Base-by-base conservation (phyloP, 768 basidiomycete genomes). In the Phylloporus rhodoxanthus region DNA sequence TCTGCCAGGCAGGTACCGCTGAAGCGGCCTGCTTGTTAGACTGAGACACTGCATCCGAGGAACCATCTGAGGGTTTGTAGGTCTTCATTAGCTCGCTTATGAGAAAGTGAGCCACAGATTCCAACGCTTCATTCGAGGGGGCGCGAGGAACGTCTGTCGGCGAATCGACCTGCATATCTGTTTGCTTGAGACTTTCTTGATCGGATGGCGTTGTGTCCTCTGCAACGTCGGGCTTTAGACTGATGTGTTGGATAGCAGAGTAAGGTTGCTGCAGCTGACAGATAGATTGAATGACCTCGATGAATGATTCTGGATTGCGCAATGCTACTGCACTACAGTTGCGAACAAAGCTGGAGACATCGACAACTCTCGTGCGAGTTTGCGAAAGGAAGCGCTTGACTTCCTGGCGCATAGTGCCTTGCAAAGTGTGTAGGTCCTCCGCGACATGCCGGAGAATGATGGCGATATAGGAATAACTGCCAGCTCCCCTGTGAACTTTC, bases 371-470 rank as follows among this genome's bases (percentile, higher is more conserved):
- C 11, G 81, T 76, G 28, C 90, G 82, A 28, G 87, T 76, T 53
- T 85, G 83, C 4, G 77, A 69, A 59, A 96, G 84, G 71, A 86
- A 92, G 2, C 84, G 79, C 57, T 82, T 86, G 60, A 98, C 77
- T 51, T 91, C 86, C 54, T 87, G 83, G 20, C 79, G 79, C 82
- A 99, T 93, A 57, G 90, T 75, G 9, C 71, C 72, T 48, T 80
- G 77, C 37, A 98, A 64, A 8, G 76, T 77, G 2, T 70, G 62
- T 2, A 74, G 59, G 55, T 93, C 90, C 68, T 99, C 96, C 43
- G 94, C 80, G 45, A 91, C 70, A 62, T 99, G 96, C 7, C 96
- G 85, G n/a, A 97, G 73, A 53, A 97, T 87, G 59, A 86, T 87
- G 36, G 84, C 82, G 47, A 92, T 79, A 65, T 92, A 91, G 0